Evolutionary conservation across 2,329 filamentous ascomycete species (phyloP), one percentile per base, ranked within the genome.

Genomic region (Eutypa lata): DNA sequence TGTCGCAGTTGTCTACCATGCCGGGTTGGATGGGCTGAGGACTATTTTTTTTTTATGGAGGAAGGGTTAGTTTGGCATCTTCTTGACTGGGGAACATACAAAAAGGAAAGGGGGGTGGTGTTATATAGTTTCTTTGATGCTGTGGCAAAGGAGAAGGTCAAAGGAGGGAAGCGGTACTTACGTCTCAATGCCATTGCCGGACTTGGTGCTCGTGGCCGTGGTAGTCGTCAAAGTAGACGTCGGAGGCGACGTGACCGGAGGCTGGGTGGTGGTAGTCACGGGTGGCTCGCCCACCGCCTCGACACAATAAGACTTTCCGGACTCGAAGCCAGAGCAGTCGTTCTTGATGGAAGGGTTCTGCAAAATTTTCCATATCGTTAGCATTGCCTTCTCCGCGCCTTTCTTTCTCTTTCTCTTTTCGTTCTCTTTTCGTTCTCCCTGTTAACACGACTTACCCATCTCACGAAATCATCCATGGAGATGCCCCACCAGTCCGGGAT

Each of bases 401-500:
- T 10, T 31, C 5, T 31, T 10, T 31, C 6, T 31, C 26, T 31
- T 31, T 31, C 5, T 31, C 10, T 31, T 31, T 31, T 31, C 26
- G 5, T 31, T 31, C 10, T 31, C 26, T 31, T 31, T 10, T 31
- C 26, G 26, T 31, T 31, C 10, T 31, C 10, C 26, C 26, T 31
- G n/a, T n/a, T n/a, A n/a, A n/a, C n/a, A n/a, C n/a, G n/a, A n/a
- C 48, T 28, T 28, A 50, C 48, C 48, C 48, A 50, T 40, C 48
- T 37, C 37, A 43, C 13, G 22, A 50, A 50, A 26, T 40, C 38
- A 10, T 35, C 48, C 48, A 50, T 16, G 16, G 48, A 26, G 38
- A 50, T 50, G 14, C 38, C 38, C 48, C 38, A 43, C 24, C 14
- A 24, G 37, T 19, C 21, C 7, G 33, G 18, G 26, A 31, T 10